Evolutionary conservation across 1,284 basidiomycete species (phyloP).

Genomic region (Malassezia obtusa): DNA sequence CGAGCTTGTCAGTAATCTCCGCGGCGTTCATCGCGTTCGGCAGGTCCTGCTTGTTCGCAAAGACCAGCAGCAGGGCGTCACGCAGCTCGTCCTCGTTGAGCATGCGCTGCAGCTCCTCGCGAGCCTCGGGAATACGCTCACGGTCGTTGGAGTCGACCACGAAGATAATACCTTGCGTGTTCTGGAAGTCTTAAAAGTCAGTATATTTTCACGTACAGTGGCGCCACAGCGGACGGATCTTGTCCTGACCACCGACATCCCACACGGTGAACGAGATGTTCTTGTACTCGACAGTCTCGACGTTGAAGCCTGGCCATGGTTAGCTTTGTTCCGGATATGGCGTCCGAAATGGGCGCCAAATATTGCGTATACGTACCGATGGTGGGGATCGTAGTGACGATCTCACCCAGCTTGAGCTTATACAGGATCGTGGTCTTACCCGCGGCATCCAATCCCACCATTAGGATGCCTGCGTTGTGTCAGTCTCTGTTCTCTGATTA

Average conservation of each 20-base stretch:
- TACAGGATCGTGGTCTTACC: slow-evolving; percentile 76
- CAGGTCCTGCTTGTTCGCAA: slow-evolving; percentile 99
- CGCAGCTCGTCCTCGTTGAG: slow-evolving; percentile 98
- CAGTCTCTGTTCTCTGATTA: not conserved
- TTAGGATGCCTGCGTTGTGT: slow-evolving; percentile 49
- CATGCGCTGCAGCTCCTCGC: slow-evolving; percentile 99
- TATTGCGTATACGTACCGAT: slow-evolving; percentile 53
- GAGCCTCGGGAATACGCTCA: slow-evolving; percentile 97
- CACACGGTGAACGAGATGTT: slow-evolving; percentile 99
- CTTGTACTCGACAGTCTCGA: slow-evolving; percentile 99
- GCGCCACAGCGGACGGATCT: slow-evolving; percentile 84
- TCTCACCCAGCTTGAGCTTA: slow-evolving; percentile 98
- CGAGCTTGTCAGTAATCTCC: slow-evolving; percentile 99
- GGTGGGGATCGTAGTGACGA: slow-evolving; percentile 98
- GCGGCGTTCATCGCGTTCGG: slow-evolving; percentile 99
- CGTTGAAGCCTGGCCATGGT: slow-evolving; percentile 54
- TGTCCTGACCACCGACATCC: slow-evolving; percentile 78
- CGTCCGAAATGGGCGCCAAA: not conserved
- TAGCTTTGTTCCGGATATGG: not conserved
- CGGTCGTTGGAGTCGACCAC: slow-evolving; percentile 99
- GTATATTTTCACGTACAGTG: slow-evolving; percentile 64
- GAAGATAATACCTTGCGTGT: slow-evolving; percentile 99
- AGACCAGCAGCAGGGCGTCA: slow-evolving; percentile 94
- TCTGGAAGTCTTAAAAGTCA: slow-evolving; percentile 76
- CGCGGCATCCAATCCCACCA: slow-evolving; percentile 90